These are phyloP conservation scores for Suhomyces panamericanus DNA, from an alignment of 1,139 yeast genomes.

Conservation along the genomic window DNA sequence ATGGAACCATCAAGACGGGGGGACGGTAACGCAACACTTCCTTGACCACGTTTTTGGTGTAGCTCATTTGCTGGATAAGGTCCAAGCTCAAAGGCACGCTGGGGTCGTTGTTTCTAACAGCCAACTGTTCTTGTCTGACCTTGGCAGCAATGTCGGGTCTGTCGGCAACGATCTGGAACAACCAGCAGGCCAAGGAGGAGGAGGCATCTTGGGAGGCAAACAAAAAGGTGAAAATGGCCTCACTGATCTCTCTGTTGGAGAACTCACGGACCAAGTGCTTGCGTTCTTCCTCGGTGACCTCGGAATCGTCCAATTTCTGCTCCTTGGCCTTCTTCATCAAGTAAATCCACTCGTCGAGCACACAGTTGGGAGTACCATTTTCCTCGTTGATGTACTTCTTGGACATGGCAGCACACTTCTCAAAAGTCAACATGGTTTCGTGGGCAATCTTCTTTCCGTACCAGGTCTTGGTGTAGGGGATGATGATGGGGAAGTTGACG, in stretches of 20 bases:
- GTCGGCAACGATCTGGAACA: constrained; percentile 93
- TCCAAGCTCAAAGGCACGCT: constrained; percentile 60
- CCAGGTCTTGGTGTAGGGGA: constrained; percentile 97
- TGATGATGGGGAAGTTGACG: constrained; percentile 93
- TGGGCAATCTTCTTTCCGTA: constrained; percentile 93
- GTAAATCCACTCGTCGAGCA: constrained; percentile 92
- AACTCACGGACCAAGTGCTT: constrained; percentile 76
- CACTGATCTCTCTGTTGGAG: constrained; percentile 87
- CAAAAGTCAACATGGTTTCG: constrained; percentile 89
- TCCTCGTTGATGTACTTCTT: constrained; percentile 68
- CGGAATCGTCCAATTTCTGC: constrained; percentile 35
- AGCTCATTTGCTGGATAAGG: constrained; percentile 79
- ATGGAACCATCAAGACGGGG: constrained; percentile 97
- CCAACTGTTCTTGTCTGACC: constrained; percentile 87
- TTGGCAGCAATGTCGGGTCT: constrained; percentile 85
- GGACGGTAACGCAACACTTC: constrained; percentile 95
- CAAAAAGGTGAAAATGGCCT: constrained; percentile 91
- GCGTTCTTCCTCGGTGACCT: constrained; percentile 38
- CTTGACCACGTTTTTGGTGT: constrained; percentile 85
- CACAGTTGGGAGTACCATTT: constrained; percentile 83
- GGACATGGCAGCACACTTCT: constrained; percentile 81
- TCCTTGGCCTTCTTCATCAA: constrained; percentile 78
- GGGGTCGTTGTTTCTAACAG: constrained; percentile 78
- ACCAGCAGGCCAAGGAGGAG: constrained; percentile 97
- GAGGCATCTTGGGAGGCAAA: constrained; percentile 99